A percentile compares a stretch with the other conserved stretches of the same genome.
Evolutionary conservation across 2,329 filamentous ascomycete genomes (phyloP).

Genomic region (Aspergillus sp.): DNA sequence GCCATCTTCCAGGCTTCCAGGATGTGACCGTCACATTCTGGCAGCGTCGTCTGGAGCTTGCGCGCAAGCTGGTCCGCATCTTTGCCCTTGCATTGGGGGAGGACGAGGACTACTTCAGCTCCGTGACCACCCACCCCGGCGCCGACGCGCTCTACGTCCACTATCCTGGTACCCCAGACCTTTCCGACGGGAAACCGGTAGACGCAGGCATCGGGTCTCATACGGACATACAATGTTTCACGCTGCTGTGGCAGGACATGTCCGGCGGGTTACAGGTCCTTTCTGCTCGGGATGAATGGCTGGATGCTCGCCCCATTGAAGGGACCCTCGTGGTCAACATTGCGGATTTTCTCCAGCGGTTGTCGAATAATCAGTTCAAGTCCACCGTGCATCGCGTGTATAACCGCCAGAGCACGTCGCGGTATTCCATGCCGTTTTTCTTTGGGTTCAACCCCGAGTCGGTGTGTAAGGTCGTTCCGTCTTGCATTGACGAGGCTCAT

Average conservation of each 20-base stretch:
- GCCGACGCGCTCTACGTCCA: slow-evolving; percentile 46
- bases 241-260: slow-evolving; percentile 47
- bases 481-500: slow-evolving; percentile 47
- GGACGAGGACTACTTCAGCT: slow-evolving; percentile 56
- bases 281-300: slow-evolving; percentile 34
- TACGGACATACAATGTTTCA: slow-evolving; percentile 51
- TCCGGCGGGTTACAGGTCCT: slow-evolving; percentile 47
- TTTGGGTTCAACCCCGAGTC: slow-evolving; percentile 55
- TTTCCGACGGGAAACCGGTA: slow-evolving; percentile 20
- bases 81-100: slow-evolving; percentile 58
- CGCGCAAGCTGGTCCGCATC: slow-evolving; percentile 50
- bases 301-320: slow-evolving; percentile 33
- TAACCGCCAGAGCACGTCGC: slow-evolving; percentile 31
- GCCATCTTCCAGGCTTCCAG: slow-evolving; percentile 40
- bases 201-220: slow-evolving; percentile 50
- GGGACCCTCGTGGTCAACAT: slow-evolving; percentile 54
- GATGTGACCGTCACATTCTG: slow-evolving; percentile 22
- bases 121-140: slow-evolving; percentile 53
- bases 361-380: slow-evolving; percentile 52
- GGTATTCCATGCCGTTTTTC: slow-evolving; percentile 59
- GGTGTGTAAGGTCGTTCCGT: slow-evolving; percentile 42
- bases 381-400: slow-evolving; percentile 53
- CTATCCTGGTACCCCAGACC: slow-evolving; percentile 42
- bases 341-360: slow-evolving; percentile 53
- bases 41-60: slow-evolving; percentile 42